Base-by-base conservation (phyloP, 495 filamentous ascomycete species). In the Haplographium delicatum region DNA sequence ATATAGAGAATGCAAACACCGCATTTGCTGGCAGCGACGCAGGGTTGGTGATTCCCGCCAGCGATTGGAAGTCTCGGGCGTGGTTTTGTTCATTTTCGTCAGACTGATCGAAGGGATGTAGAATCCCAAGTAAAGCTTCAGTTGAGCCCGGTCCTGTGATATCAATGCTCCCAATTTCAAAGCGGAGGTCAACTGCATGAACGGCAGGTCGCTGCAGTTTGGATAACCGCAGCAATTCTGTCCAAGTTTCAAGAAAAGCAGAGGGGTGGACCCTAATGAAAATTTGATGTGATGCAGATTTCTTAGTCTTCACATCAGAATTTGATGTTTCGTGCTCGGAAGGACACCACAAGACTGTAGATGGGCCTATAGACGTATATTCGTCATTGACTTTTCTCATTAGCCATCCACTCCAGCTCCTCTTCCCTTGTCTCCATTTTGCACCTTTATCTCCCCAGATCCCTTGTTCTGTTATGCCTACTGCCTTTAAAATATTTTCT, bases 111-210 rank as follows among this genome's bases (percentile, higher is more conserved):
- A 53, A 79, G 18, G 90, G 84, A 41, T 78, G 74, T 43, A 98
- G 74, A 15, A 85, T 71, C 5, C 83, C 78, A 19, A 90, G 69
- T 2, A 98, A 69, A 2, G 89, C 75, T 64, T 96, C 89, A 2
- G 86, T 90, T 5, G 89, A 86, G 2, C 76, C 86, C 1, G 93
- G 89, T 0, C 93, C 93, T 0, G 79, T 84, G 46, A 96, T 70
- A 54, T 95, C 86, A 43, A 97, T 91, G 62, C 89, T 96, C 37
- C 93, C 93, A 64, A 98, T 85, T 57, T 97, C 91, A 60, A 89
- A 97, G 2, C 93, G 80, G 11, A 98, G 64, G 61, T 98, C 93
- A 62, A 96, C 88, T n/a, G 95, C 62, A 47, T 80, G 81, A 18
- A 91, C 80, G 8, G 71, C 72, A 4, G 88, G 87, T 25, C 77